Evolutionary conservation across 768 basidiomycete species (phyloP), one percentile per base, ranked within the genome.

Genomic region (Amanita phalloides): DNA sequence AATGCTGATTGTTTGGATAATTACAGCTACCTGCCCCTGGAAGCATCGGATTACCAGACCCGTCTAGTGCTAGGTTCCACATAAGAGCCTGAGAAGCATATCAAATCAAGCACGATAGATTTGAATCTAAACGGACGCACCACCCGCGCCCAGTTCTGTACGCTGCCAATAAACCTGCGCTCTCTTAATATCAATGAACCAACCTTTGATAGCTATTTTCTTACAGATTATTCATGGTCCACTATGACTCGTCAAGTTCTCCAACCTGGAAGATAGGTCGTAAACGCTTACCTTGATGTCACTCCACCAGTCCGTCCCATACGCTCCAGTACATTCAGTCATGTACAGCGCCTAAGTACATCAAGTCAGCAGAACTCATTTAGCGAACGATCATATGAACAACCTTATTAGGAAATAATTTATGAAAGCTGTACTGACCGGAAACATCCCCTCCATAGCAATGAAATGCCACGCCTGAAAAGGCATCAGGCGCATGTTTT

Each of bases 251-350:
- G 33, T 36, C 25, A 52, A 20, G 23, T n/a, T 14, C n/a, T 28
- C 4, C 33, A 11, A 14, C 20, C 13, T 43, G 47, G 14, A 9
- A 30, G 6, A 25, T 45, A 25, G 13, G 8, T n/a, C 20, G 7
- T 4, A 13, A 13, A 41, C 55, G 3, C 13, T 39, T 64, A 80
- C 84, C 74, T 88, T 88, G 64, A 88, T 81, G 56, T 87, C 84
- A 44, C 66, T 68, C 86, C 86, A 90, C 86, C 85, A 89, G 60
- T 87, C 82, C 5, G 75, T 74, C 10, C 82, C 81, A 51, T 75
- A 64, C 0, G 72, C 78, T 5, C 86, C 85, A 1, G 77, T 64
- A 58, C 87, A 88, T 63, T 89, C 86, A 0, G 76, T 75, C 53
- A 76, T 73, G 52, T 73, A 75, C 14, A 76, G 69, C 56, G 66